These are phyloP conservation scores for Xylaria sp. DNA, from an alignment of 2,329 filamentous ascomycete species.

Conservation along the genomic window DNA sequence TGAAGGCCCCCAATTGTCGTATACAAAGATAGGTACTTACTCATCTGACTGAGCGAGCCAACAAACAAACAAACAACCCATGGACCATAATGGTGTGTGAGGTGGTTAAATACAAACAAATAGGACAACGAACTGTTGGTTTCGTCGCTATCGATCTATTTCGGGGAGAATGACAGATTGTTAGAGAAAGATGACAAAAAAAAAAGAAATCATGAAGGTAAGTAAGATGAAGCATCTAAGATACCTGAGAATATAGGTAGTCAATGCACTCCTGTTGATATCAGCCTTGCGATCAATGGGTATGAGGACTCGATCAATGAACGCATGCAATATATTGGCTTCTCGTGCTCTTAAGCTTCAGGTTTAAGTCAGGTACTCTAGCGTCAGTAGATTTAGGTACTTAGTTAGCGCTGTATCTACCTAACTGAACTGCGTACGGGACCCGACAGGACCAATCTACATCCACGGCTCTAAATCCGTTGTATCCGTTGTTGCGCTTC, in stretches of 20 bases:
- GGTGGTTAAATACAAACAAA: not conserved
- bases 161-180: not conserved
- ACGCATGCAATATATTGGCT: not conserved
- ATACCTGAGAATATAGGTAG: too few species aligned
- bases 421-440: not conserved
- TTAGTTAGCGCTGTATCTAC: not conserved
- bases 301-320: not conserved
- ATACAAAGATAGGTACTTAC: not conserved
- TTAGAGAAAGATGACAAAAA: not conserved
- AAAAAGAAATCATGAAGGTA: not conserved
- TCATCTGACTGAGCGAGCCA: not conserved
- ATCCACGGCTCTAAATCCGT: slow-evolving; percentile 4
- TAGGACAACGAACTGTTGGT: not conserved
- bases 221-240: not conserved
- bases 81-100: not conserved
- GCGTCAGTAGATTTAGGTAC: not conserved
- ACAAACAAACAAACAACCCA: not conserved
- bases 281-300: not conserved
- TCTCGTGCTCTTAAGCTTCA: too few species aligned
- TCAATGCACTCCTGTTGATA: not conserved
- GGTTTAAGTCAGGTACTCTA: too few species aligned
- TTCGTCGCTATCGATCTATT: not conserved
- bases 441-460: not conserved
- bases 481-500: slow-evolving; percentile 5
- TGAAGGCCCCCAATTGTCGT: not conserved